A percentile compares a stretch with the other conserved stretches of the same genome.
Conservation (phyloP, 441 rosid genomes). For the Erodium trifolium region DNA sequence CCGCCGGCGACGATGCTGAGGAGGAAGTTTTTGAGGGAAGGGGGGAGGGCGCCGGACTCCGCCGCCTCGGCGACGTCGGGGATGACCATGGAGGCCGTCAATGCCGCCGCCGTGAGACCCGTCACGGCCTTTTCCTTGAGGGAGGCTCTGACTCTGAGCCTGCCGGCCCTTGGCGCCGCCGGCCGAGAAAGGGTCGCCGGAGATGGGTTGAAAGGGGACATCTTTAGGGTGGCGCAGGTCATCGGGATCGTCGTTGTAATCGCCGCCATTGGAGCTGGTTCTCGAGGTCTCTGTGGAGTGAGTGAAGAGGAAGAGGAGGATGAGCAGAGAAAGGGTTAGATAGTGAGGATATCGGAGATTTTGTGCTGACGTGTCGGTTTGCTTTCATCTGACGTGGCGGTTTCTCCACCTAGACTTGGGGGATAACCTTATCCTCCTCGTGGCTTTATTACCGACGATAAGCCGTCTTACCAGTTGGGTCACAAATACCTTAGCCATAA, state of each 20-base stretch:
- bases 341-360: neutral
- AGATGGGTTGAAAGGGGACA: neutral
- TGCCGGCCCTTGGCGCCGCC: neutral
- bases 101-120: no score
- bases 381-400: constrained; percentile 45
- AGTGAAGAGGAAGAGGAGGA: neutral
- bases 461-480: neutral
- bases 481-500: neutral
- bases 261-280: no score
- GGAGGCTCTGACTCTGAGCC: neutral
- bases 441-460: neutral
- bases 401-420: constrained; percentile 26
- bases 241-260: no score
- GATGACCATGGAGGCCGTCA: no score
- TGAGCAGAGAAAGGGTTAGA: neutral
- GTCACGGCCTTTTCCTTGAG: neutral
- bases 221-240: no score
- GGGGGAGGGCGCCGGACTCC: no score
- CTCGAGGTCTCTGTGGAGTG: neutral
- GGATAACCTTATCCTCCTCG: constrained; percentile 62
- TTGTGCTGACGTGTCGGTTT: neutral
- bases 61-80: no score
- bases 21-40: no score
- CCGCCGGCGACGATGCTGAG: constrained; percentile 3
- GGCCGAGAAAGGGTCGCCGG: neutral